Evolutionary conservation across 192 early-diverging fungal species (phyloP), one percentile per base, ranked within the genome.

Genomic region (Coemansia sp.): DNA sequence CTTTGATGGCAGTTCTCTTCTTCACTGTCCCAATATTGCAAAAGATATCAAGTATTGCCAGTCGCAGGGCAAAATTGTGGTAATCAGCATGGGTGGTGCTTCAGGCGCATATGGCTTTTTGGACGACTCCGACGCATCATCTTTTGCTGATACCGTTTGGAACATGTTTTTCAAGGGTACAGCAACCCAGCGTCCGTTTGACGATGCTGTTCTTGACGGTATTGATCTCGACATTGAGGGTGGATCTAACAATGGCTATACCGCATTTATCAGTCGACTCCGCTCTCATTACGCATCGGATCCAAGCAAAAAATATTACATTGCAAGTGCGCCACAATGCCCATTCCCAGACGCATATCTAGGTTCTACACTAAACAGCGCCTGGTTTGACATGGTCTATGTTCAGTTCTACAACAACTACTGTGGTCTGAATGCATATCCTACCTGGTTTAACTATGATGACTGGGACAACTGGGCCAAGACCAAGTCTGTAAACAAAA

Each of bases 381-480:
- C 84, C 1, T 86, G 85, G 85, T 86, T 90, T 59, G 89, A 90
- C 72, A 74, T 88, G 69, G 86, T 89, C 15, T 86, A 70, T 66
- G 81, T 89, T n/a, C 89, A 90, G 69, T 90, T 89, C 75, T 91
- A 91, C 82, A 90, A 90, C 79, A 90, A 90, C 76, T 86, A 85
- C 45, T 90, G 88, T 64, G 85, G 85, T 11, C 72, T 87, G 39
- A 78, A 84, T 18, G 75, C 74, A 15, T 88, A 79, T 53, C 64
- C 74, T 1, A 48, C 23, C 0, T 71, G 69, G 72, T 86, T 86
- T 68, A 89, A 87, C 61, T 88, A 83, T 79, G 83, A 75, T 0
- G 81, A 83, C 49, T 89, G 88, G 88, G 86, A 89, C 68, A 82
- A 76, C 62, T 89, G 88, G 88, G 88, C 85, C 48, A 85, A 79